phyloP scores from a whole-genome alignment of 768 basidiomycete species.

The Kondoa malvinella region DNA sequence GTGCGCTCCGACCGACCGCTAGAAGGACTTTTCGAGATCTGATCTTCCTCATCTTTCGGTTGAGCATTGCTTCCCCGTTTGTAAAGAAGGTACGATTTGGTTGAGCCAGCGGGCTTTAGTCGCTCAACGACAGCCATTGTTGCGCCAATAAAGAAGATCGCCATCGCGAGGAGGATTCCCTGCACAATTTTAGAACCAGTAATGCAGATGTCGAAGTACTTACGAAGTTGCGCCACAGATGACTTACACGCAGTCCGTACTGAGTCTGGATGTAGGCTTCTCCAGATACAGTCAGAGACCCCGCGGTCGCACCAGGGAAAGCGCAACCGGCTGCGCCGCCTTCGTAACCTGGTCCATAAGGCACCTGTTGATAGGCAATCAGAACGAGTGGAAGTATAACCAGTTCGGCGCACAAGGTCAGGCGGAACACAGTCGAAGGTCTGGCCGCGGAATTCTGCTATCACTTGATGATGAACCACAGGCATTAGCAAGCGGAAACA shows the following conservation, averaged over 20 bases:
- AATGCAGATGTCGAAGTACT: background rate
- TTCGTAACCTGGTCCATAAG: background rate
- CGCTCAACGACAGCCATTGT: background rate
- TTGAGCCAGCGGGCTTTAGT: background rate
- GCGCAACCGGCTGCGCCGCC: background rate
- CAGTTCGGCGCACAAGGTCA: no score
- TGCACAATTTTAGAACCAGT: background rate
- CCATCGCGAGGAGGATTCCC: background rate
- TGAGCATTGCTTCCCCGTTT: background rate
- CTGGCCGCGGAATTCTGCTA: no score
- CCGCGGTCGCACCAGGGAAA: background rate
- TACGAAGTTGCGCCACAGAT: background rate
- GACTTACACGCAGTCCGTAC: background rate
- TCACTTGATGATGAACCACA: no score
- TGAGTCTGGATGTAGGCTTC: background rate
- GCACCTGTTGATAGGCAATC: no score
- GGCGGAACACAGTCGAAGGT: no score
- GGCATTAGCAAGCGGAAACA: no score
- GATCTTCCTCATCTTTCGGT: background rate
- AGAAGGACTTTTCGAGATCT: background rate
- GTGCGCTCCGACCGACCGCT: background rate
- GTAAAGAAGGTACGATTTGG: background rate
- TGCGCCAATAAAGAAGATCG: background rate
- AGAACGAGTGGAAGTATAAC: no score
- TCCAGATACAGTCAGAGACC: background rate